Conservation (phyloP, 148 eudicot genomes). For the Polygonum aviculare region DNA sequence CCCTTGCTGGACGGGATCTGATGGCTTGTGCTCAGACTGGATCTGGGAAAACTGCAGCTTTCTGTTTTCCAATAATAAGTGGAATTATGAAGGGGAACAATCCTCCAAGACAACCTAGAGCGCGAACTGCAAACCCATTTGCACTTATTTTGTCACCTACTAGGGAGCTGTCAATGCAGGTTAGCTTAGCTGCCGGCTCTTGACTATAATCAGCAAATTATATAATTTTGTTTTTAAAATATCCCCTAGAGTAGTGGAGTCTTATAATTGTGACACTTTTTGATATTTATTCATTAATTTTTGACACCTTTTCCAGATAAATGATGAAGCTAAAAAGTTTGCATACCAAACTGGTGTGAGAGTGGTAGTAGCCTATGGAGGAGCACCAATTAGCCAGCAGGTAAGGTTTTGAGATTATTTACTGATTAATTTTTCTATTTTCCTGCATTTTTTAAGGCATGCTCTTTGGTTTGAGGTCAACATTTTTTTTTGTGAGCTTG, state of each 20-base stretch:
- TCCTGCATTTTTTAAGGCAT: background rate
- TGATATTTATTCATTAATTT: background rate
- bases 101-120: conserved; percentile 43
- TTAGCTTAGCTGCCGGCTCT: conserved; percentile 18
- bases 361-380: conserved; percentile 85
- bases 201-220: background rate
- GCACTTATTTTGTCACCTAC: conserved; percentile 88
- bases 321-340: conserved; percentile 74
- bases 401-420: conserved; percentile 17
- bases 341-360: conserved; percentile 83
- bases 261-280: background rate
- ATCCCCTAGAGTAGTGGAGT: background rate
- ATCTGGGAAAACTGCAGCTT: conserved; percentile 85
- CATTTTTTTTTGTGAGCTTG: background rate
- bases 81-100: conserved; percentile 53
- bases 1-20: conserved; percentile 68
- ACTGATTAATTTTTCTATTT: background rate
- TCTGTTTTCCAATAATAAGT: conserved; percentile 77
- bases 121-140: conserved; percentile 57
- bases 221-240: background rate
- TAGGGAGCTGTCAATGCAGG: conserved; percentile 87
- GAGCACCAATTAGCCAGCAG: conserved; percentile 83
- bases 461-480: background rate
- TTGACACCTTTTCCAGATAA: conserved; percentile 36
- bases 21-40: conserved; percentile 95